phyloP scores from a whole-genome alignment of 108 stramenopile genomes.

The Licmophora abbreviata region DNA sequence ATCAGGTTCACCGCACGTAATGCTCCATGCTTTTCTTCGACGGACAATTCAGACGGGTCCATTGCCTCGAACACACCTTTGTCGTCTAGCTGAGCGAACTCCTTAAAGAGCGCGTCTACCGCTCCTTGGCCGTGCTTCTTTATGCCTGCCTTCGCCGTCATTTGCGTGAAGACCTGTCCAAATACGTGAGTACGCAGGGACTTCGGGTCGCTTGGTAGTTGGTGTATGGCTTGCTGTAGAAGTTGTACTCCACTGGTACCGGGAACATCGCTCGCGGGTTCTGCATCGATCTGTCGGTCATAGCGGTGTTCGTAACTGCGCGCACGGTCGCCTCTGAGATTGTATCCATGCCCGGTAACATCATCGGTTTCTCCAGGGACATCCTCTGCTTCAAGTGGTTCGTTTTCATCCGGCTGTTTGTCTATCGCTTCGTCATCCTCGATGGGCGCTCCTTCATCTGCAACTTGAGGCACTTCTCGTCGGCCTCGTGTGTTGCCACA shows the following conservation, averaged over 20 bases:
- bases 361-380: constrained; percentile 1
- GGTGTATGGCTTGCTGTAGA: no score
- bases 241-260: no score
- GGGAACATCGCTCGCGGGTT: no score
- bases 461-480: background rate
- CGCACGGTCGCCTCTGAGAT: no score
- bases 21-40: constrained; percentile 2
- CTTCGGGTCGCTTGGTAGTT: no score
- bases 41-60: background rate
- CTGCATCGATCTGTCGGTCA: no score
- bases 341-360: no score
- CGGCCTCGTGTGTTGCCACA: background rate
- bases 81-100: background rate
- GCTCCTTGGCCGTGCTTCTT: background rate
- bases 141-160: background rate
- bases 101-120: background rate
- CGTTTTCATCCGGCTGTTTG: constrained; percentile 10
- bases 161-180: no score
- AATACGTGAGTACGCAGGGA: no score
- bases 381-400: background rate
- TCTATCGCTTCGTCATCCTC: background rate
- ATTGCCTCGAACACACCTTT: background rate
- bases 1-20: background rate
- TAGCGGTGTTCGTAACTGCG: no score
- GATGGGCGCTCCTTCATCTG: background rate